phyloP scores from a whole-genome alignment of 768 basidiomycete species.

The Favolaschia claudopus region DNA sequence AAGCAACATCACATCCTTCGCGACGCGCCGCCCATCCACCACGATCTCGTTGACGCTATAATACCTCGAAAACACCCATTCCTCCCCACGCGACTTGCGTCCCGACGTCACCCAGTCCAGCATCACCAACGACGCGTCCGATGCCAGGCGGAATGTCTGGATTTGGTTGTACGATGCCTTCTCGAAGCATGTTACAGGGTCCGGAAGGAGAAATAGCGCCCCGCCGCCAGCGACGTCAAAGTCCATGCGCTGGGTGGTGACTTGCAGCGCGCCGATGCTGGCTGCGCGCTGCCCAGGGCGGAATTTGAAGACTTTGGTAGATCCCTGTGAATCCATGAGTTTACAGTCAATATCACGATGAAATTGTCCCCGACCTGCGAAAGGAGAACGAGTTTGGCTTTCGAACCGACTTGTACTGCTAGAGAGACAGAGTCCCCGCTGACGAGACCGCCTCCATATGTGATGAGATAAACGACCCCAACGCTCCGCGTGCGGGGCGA shows the following conservation, averaged over 20 bases:
- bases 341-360: not conserved
- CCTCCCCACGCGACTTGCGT: slow-evolving; percentile 81
- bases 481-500: slow-evolving; percentile 65
- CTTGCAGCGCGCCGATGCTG: slow-evolving; percentile 31
- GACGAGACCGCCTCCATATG: slow-evolving; percentile 93
- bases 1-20: slow-evolving; percentile 81
- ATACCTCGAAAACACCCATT: slow-evolving; percentile 89
- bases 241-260: slow-evolving; percentile 71
- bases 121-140: slow-evolving; percentile 69
- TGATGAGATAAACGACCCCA: slow-evolving; percentile 75
- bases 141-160: slow-evolving; percentile 77
- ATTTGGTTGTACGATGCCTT: slow-evolving; percentile 82
- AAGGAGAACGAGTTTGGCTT: slow-evolving; percentile 71
- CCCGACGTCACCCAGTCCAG: slow-evolving; percentile 96
- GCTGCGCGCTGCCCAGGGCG: slow-evolving; percentile 69
- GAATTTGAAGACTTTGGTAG: slow-evolving; percentile 93
- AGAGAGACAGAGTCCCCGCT: slow-evolving; percentile 81
- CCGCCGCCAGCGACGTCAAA: slow-evolving; percentile 60
- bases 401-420: slow-evolving; percentile 62
- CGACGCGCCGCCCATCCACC: slow-evolving; percentile 68
- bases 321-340: slow-evolving; percentile 63
- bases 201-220: slow-evolving; percentile 83
- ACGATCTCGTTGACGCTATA: slow-evolving; percentile 87
- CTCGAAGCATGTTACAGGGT: slow-evolving; percentile 93
- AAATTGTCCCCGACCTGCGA: no score